Percentiles rank a stretch among this genome's conserved stretches.
These are phyloP conservation scores for Chalciporus sp. DNA, from an alignment of 1,284 basidiomycete species.

Conservation along the genomic window DNA sequence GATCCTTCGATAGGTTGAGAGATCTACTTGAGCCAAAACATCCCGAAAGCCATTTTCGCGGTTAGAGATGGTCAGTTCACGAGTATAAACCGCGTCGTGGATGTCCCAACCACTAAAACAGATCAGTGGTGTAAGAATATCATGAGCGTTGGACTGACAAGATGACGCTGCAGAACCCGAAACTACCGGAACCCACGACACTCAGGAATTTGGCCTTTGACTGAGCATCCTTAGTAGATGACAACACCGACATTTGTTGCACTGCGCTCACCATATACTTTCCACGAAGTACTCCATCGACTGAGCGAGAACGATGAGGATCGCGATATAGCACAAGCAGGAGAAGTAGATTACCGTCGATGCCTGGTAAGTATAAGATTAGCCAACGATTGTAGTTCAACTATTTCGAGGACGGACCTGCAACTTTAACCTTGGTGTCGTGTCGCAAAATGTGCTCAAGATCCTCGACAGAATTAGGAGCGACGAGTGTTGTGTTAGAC, in stretches of 20 bases:
- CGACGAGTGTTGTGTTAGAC: conserved; percentile 36
- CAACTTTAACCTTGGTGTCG: conserved; percentile 91
- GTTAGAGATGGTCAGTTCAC: conserved; percentile 90
- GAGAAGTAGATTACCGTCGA: conserved; percentile 56
- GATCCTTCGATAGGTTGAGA: conserved; percentile 83
- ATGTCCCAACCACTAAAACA: conserved; percentile 79
- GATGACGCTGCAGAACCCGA: conserved; percentile 91
- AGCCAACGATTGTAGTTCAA: background rate
- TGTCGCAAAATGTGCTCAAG: conserved; percentile 56
- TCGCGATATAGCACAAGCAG: background rate
- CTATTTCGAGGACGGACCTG: conserved; percentile 55
- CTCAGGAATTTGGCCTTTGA: conserved; percentile 92
- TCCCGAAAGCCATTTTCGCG: conserved; percentile 91
- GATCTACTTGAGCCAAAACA: conserved; percentile 81
- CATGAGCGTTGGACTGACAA: conserved; percentile 54
- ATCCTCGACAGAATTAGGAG: conserved; percentile 62
- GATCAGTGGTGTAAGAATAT: background rate
- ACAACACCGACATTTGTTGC: background rate
- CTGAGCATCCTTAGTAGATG: conserved; percentile 38
- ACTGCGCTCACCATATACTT: conserved; percentile 79
- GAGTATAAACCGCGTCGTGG: conserved; percentile 81
- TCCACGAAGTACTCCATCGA: conserved; percentile 92
- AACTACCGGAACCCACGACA: conserved; percentile 80
- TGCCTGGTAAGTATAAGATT: conserved; percentile 42
- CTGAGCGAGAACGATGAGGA: conserved; percentile 39